These are phyloP conservation scores for Dactylorhiza incarnata DNA, from an alignment of 106 monocot genomes.

Conservation along the genomic window DNA sequence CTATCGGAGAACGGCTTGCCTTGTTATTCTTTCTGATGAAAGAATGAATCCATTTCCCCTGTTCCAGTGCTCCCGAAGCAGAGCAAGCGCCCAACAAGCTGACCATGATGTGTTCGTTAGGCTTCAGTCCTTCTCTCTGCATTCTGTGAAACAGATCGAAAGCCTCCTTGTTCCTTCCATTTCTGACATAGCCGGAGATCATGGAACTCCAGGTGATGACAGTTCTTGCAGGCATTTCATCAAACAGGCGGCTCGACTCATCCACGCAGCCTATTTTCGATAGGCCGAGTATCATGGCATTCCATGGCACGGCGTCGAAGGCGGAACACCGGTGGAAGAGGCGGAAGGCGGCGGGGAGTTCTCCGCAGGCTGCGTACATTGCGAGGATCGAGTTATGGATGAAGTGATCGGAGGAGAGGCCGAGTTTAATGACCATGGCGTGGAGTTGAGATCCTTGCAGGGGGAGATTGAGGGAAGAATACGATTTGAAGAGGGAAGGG, in stretches of 20 bases:
- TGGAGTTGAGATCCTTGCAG: constrained; percentile 34
- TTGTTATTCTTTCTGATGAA: constrained; percentile 19
- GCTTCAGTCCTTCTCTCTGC: constrained; percentile 18
- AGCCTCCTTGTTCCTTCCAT: constrained; percentile 21
- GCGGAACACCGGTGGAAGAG: constrained; percentile 14
- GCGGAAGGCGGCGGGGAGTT: constrained; percentile 8
- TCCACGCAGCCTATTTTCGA: constrained; percentile 20
- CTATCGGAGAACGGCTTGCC: constrained; percentile 23
- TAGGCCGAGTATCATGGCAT: constrained; percentile 44
- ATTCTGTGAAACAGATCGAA: constrained; percentile 21
- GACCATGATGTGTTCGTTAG: constrained; percentile 26
- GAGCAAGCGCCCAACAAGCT: constrained; percentile 42
- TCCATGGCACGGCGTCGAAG: constrained; percentile 41
- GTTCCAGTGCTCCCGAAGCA: constrained; percentile 37
- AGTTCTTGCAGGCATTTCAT: constrained; percentile 39
- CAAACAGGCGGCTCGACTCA: constrained; percentile 21
- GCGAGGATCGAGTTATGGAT: constrained; percentile 37
- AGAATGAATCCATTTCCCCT: constrained; percentile 46
- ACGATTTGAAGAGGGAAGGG: constrained; percentile 37
- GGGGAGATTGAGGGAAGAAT: constrained; percentile 12
- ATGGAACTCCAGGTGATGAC: constrained; percentile 38
- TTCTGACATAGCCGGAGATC: constrained; percentile 48
- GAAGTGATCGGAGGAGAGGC: constrained; percentile 20
- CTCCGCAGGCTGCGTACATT: constrained; percentile 43
- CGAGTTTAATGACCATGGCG: constrained; percentile 38